Percentiles rank a stretch among this genome's conserved stretches.
Conservation (phyloP, 495 filamentous ascomycete genomes). For the Clohesyomyces aquaticus region DNA sequence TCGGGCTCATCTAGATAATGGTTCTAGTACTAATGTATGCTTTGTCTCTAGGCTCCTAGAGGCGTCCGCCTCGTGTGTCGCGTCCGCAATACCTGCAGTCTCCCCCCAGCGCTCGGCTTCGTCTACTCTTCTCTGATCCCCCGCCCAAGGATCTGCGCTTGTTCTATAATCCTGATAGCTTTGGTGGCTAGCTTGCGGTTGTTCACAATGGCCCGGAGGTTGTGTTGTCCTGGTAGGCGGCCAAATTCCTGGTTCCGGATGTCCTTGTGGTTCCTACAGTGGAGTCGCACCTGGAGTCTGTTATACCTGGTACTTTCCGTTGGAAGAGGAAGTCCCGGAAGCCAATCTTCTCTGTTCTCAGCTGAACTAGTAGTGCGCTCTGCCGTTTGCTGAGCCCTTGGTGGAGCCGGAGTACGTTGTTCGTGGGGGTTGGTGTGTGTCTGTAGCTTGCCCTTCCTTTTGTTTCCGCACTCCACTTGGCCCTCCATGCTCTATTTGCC, state of each 20-base stretch:
- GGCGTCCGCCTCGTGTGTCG: constrained; percentile 3
- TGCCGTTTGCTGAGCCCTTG: constrained; percentile 3
- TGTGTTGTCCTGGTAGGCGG: constrained; percentile 10
- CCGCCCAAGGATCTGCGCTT: constrained; percentile 32
- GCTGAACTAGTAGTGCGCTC: constrained; percentile 8
- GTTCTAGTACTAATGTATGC: constrained; percentile 7
- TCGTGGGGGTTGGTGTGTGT: constrained; percentile 4
- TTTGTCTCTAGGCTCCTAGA: background rate
- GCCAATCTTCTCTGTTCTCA: constrained; percentile 5
- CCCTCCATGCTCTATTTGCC: constrained; percentile 3
- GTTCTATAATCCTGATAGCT: constrained; percentile 12
- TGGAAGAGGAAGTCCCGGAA: constrained; percentile 7
- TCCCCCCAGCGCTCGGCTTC: constrained; percentile 50
- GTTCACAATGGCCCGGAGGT: constrained; percentile 14
- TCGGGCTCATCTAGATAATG: constrained; percentile 6
- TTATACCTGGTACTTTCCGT: constrained; percentile 5
- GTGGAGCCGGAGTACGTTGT: constrained; percentile 2
- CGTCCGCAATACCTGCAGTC: constrained; percentile 10
- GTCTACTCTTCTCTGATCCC: constrained; percentile 50
- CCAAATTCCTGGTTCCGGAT: constrained; percentile 12
- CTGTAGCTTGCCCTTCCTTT: background rate
- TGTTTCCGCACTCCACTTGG: background rate
- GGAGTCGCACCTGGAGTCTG: constrained; percentile 1
- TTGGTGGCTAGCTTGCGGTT: constrained; percentile 21
- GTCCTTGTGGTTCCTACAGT: constrained; percentile 15